A percentile compares a stretch with the other conserved stretches of the same genome.
Evolutionary conservation across 805 yeast species (phyloP).

Genomic region (Candida insectalens): DNA sequence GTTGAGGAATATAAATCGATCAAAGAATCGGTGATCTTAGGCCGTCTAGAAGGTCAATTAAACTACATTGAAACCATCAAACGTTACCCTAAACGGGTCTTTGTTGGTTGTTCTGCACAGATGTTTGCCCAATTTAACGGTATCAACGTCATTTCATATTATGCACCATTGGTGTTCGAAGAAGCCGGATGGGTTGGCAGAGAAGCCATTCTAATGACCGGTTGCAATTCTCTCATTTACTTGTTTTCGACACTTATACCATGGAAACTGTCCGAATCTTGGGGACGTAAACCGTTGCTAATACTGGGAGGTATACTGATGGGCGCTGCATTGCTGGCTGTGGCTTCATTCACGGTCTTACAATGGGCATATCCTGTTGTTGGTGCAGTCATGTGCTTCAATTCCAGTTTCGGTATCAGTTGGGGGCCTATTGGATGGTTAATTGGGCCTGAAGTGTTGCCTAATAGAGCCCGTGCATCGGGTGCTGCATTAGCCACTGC

Average conservation of each 20-base stretch:
- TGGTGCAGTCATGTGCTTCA: constrained; percentile 64
- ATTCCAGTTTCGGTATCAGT: constrained; percentile 77
- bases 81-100: constrained; percentile 64
- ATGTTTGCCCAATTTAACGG: constrained; percentile 92
- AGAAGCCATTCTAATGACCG: constrained; percentile 84
- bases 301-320: constrained; percentile 71
- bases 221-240: constrained; percentile 57
- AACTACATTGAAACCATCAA: constrained; percentile 69
- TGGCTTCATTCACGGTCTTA: constrained; percentile 66
- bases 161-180: constrained; percentile 90
- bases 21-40: constrained; percentile 68
- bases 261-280: constrained; percentile 80
- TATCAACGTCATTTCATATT: constrained; percentile 84
- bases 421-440: constrained; percentile 97
- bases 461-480: constrained; percentile 74
- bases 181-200: constrained; percentile 93
- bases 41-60: constrained; percentile 73
- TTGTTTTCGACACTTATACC: constrained; percentile 66
- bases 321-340: constrained; percentile 60
- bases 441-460: constrained; percentile 72
- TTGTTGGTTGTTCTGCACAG: constrained; percentile 85
- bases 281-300: constrained; percentile 88
- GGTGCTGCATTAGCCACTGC: constrained; percentile 90
- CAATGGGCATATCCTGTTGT: constrained; percentile 38
- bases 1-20: constrained; percentile 67